Conservation (phyloP, 2,329 filamentous ascomycete species). For the Fusarium coicis region DNA sequence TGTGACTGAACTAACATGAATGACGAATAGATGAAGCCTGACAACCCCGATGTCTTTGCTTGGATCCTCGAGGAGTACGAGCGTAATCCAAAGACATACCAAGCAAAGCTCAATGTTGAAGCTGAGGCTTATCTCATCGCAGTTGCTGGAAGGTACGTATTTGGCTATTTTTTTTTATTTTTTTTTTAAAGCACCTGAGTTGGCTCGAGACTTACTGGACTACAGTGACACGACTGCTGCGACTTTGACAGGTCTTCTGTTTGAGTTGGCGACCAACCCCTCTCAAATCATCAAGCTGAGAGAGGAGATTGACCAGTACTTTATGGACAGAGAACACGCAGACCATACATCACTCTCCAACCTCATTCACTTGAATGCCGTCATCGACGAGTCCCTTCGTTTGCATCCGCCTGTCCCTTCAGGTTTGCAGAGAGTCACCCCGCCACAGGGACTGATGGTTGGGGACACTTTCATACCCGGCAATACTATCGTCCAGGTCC, state of each 20-base stretch:
- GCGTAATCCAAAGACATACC: conserved; percentile 17
- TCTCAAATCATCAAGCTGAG: conserved; percentile 46
- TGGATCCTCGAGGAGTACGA: conserved; percentile 47
- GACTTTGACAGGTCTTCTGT: conserved; percentile 48
- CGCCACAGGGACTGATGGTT: conserved; percentile 48
- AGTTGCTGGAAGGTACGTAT: conserved; percentile 47
- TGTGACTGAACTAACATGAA: neutral
- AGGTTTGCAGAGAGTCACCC: conserved; percentile 51
- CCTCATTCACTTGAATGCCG: conserved; percentile 48
- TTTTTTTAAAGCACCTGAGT: fast-evolving
- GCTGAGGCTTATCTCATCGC: conserved; percentile 47
- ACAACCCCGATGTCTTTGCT: conserved; percentile 47
- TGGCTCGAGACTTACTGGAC: neutral
- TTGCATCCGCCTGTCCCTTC: conserved; percentile 52
- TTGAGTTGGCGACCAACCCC: conserved; percentile 49
- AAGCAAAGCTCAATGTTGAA: conserved; percentile 41
- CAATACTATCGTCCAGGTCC: conserved; percentile 27
- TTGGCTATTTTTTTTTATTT: neutral
- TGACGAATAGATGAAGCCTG: conserved; percentile 16
- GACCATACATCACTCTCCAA: conserved; percentile 37
- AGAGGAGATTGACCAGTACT: conserved; percentile 47
- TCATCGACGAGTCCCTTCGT: conserved; percentile 54
- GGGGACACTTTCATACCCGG: conserved; percentile 32
- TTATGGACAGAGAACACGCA: conserved; percentile 1
- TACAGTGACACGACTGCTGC: conserved; percentile 51